Evolutionary conservation across 2,329 filamentous ascomycete genomes (phyloP).

Genomic region (Nigrospora osmanthi): DNA sequence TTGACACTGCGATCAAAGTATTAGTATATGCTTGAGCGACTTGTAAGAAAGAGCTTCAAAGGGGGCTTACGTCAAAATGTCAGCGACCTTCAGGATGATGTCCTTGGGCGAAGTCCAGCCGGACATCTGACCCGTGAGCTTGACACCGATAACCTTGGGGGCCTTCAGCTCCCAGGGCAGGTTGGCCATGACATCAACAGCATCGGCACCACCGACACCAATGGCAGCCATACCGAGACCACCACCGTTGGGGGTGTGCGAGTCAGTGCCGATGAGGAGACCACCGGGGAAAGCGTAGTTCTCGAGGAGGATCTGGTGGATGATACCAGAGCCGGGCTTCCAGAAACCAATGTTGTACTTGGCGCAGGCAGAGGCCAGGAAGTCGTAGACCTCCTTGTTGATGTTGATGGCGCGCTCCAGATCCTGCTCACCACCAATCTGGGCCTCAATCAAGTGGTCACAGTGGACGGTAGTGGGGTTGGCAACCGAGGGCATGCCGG

Average conservation of each 20-base stretch:
- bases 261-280: conserved; percentile 95
- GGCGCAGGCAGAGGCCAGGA: conserved; percentile 84
- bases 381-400: conserved; percentile 99
- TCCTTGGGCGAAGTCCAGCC: conserved; percentile 96
- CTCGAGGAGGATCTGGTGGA: conserved; percentile 97
- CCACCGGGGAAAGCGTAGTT: conserved; percentile 99
- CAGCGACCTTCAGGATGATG: conserved; percentile 95
- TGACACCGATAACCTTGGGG: conserved; percentile 93
- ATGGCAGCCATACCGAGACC: conserved; percentile 93
- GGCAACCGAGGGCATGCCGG: conserved; percentile 89
- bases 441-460: conserved; percentile 98
- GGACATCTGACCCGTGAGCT: conserved; percentile 78
- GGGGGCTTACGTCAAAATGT: conserved; percentile 61
- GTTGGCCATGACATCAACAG: conserved; percentile 96
- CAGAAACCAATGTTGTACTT: conserved; percentile 99
- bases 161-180: conserved; percentile 98
- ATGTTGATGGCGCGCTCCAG: conserved; percentile 81
- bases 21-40: too few species aligned
- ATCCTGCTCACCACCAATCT: conserved; percentile 90
- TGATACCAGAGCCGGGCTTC: conserved; percentile 97
- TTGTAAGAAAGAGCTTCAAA: too few species aligned
- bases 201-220: conserved; percentile 96
- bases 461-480: conserved; percentile 97
- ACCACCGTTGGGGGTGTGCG: conserved; percentile 94
- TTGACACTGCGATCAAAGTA: conserved; percentile 50